A percentile compares a stretch with the other conserved stretches of the same genome.
phyloP scores from a whole-genome alignment of 2,329 filamentous ascomycete species.

The Venturia effusa region DNA sequence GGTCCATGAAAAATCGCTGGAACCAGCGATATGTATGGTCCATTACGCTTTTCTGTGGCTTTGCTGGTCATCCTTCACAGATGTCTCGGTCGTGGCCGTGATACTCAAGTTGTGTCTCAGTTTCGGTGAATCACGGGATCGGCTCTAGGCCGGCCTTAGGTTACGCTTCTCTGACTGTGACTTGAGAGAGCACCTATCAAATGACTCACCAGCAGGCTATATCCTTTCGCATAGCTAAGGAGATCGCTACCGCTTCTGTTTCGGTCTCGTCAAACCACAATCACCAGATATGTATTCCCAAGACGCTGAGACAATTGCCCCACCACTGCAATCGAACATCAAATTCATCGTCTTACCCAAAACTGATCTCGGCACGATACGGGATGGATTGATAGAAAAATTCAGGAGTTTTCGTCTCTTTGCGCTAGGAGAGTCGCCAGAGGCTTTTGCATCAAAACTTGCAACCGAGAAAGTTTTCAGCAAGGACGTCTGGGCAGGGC shows the following conservation, averaged over 20 bases:
- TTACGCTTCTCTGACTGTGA: not conserved
- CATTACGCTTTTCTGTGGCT: not conserved
- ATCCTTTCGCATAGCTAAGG: not conserved
- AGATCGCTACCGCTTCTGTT: not conserved
- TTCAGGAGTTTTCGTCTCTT: constrained; percentile 17
- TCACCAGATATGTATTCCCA: not conserved
- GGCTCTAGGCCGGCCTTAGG: not conserved
- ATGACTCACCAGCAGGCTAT: not conserved
- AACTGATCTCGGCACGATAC: not conserved
- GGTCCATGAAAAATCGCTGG: not conserved
- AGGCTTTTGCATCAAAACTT: constrained; percentile 22
- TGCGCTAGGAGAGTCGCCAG: constrained; percentile 18
- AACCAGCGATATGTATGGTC: not conserved
- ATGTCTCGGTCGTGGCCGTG: not conserved
- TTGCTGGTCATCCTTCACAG: constrained; percentile 3
- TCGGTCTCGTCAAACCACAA: not conserved
- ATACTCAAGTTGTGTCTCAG: not conserved
- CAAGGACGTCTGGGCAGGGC: constrained; percentile 15
- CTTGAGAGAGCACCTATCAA: not conserved
- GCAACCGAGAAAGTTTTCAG: constrained; percentile 16
- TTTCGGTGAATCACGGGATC: not conserved
- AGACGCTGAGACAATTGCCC: not conserved
- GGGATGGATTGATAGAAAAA: constrained; percentile 5
- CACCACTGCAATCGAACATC: not conserved
- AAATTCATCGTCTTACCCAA: constrained; percentile 5